Evolutionary conservation across 805 yeast species (phyloP).

Genomic region (Saturnispora galanensis): DNA sequence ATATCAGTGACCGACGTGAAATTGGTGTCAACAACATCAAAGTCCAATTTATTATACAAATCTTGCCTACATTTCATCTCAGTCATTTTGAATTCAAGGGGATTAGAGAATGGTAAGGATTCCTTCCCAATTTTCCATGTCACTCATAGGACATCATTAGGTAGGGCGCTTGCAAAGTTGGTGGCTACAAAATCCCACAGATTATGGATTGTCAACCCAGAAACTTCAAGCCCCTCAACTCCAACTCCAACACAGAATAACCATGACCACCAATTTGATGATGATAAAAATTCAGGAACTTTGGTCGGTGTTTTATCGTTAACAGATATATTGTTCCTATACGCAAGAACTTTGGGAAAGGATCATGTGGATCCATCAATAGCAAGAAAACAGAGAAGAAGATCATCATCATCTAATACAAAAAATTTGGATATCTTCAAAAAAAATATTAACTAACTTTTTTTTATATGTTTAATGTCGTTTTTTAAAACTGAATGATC

Average conservation of each 20-base stretch:
- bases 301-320: constrained; percentile 85
- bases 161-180: constrained; percentile 83
- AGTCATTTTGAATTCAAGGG: constrained; percentile 77
- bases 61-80: constrained; percentile 83
- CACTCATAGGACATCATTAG: constrained; percentile 65
- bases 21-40: constrained; percentile 77
- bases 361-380: constrained; percentile 65
- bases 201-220: constrained; percentile 69
- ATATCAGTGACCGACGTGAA: constrained; percentile 92
- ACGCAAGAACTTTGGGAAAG: constrained; percentile 68
- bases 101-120: constrained; percentile 90
- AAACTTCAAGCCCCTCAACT: constrained; percentile 10
- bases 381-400: constrained; percentile 84
- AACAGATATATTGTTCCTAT: constrained; percentile 77
- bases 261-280: constrained; percentile 11
- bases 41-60: constrained; percentile 71
- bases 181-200: constrained; percentile 95
- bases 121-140: constrained; percentile 96
- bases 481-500: no score
- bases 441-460: constrained; percentile 26
- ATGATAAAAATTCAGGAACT: constrained; percentile 51
- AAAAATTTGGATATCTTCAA: constrained; percentile 34
- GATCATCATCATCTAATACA: constrained; percentile 35
- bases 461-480: no score
- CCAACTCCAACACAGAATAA: constrained; percentile 10